Conservation (phyloP, 2,329 filamentous ascomycete species). For the Lachnellula occidentalis region DNA sequence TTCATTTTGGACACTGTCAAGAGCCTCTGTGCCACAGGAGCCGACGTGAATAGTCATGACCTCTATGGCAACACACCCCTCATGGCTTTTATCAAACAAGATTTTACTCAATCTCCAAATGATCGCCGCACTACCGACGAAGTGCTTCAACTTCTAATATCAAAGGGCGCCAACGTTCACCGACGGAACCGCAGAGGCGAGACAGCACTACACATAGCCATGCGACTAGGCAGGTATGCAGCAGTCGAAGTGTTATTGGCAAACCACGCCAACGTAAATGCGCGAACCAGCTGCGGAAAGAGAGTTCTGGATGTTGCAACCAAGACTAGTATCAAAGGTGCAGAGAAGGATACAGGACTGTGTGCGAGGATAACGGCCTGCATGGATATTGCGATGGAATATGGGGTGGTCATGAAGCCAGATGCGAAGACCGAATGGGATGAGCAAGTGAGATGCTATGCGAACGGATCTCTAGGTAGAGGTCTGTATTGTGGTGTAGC, state of each 20-base stretch:
- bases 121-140: background rate
- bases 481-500: too few species aligned
- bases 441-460: background rate
- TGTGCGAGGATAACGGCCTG: background rate
- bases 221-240: background rate
- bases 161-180: slow-evolving; percentile 1
- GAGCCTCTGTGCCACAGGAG: background rate
- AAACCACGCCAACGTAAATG: slow-evolving; percentile 1
- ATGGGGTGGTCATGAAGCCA: background rate
- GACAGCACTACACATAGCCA: slow-evolving; percentile 9
- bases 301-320: background rate
- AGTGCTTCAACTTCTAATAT: background rate
- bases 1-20: background rate
- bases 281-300: background rate
- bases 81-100: slow-evolving; percentile 7
- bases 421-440: slow-evolving; percentile 1
- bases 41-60: slow-evolving; percentile 7
- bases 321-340: background rate
- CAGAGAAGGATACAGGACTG: background rate
- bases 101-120: background rate
- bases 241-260: background rate
- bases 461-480: background rate
- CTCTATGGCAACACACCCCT: slow-evolving; percentile 5
- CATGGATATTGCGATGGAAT: background rate
- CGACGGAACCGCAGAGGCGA: slow-evolving; percentile 9